Evolutionary conservation across 305 asterid species (phyloP), one percentile per base, ranked within the genome.

Genomic region (Petunia hybrid): DNA sequence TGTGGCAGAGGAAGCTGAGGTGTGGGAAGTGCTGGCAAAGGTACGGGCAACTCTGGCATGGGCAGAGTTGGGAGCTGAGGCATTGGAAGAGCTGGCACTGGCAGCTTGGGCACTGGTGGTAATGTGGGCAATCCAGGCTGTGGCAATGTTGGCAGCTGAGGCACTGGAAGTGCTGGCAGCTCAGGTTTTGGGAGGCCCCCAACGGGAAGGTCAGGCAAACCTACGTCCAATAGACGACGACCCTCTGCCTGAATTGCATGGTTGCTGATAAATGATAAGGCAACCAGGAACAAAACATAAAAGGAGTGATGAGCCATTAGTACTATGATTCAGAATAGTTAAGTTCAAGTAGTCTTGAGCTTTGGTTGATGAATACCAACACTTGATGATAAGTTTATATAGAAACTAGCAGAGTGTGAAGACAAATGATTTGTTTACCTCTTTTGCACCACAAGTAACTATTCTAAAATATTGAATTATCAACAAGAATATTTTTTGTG

Each of bases 181-280:
- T 84, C 82, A 1, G 81, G 84, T 42, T 80, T 80, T 12, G 60
- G 77, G 59, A 8, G 79, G 82, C 14, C 31, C 31, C 31, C 70
- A 42, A 8, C 68, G 41, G 84, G 85, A 43, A 75, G 71, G 36
- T 79, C 83, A 2, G 77, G 70, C 70, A 63, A 62, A 39, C 67
- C 13, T 31, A 42, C n/a, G 5, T 77, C 82, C 87, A 81, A 56
- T 36, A 84, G 84, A 64, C 4, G 87, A 5, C 82, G 87, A 7
- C 78, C 87, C 53, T 77, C 80, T 0, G 59, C 82, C 60, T 68
- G 82, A 62, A 77, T 53, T 8, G 40, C 80, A 68, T 43, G 70
- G 51, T 77, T 40, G 41, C 10, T 46, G 43, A 77, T 77, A 62
- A 83, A 78, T 38, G 84, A 71, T 53, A 77, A 41, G 66, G 56